phyloP scores from a whole-genome alignment of 163 green algal species.

The Scenedesmus sp. region DNA sequence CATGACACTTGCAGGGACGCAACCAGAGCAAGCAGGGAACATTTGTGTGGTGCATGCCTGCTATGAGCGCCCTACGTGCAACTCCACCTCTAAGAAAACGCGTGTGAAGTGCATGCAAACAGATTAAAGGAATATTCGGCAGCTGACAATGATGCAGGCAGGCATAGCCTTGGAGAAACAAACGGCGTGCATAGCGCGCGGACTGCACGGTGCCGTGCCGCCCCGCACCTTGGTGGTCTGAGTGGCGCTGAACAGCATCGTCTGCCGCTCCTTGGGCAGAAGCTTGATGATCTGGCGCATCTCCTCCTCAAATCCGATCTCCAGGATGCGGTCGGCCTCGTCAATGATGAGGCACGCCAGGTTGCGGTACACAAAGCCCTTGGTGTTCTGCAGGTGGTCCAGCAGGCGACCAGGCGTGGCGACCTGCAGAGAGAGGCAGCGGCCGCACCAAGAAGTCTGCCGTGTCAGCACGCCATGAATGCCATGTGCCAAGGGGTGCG shows the following conservation, averaged over 20 bases:
- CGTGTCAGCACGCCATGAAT: no score
- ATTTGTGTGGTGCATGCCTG: neutral
- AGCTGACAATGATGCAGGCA: no score
- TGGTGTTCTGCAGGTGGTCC: conserved; percentile 98
- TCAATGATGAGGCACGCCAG: conserved; percentile 96
- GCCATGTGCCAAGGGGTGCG: no score
- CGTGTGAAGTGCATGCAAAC: neutral
- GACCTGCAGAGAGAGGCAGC: conserved; percentile 39
- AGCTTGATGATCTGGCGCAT: conserved; percentile 89
- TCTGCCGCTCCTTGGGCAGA: conserved; percentile 97
- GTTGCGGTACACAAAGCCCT: conserved; percentile 80
- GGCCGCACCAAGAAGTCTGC: no score
- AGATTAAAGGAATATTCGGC: no score
- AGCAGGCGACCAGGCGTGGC: conserved; percentile 96
- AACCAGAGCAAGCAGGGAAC: no score
- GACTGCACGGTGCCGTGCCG: no score
- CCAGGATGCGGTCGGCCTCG: conserved; percentile 98
- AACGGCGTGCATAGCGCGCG: no score
- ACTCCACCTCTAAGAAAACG: neutral
- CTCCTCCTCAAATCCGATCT: conserved; percentile 99
- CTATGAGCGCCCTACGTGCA: neutral
- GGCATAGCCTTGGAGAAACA: no score
- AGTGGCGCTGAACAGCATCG: conserved; percentile 98
- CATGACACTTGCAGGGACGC: no score
- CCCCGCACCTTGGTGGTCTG: conserved; percentile 94